phyloP scores from a whole-genome alignment of 495 filamentous ascomycete genomes.

The Xylaria flabelliformis region DNA sequence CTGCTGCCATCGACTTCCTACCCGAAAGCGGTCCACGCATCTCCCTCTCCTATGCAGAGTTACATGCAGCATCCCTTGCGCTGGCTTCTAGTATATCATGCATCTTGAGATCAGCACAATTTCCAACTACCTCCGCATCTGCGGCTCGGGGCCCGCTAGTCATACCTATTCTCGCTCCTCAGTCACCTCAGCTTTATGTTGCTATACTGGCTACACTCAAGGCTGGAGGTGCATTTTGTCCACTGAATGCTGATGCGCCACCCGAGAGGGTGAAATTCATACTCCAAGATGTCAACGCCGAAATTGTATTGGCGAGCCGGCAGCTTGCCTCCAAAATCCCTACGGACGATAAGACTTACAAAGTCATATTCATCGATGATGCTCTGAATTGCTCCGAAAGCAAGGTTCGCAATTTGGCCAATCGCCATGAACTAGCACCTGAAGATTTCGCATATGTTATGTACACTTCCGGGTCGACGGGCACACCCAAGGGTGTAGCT shows the following conservation, averaged over 20 bases:
- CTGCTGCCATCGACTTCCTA: constrained; percentile 67
- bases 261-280: constrained; percentile 76
- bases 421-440: constrained; percentile 29
- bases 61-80: constrained; percentile 62
- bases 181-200: constrained; percentile 74
- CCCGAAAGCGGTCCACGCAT: constrained; percentile 49
- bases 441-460: constrained; percentile 80
- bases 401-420: background rate
- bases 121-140: background rate
- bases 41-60: constrained; percentile 60
- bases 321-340: constrained; percentile 45
- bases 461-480: constrained; percentile 90
- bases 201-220: constrained; percentile 75
- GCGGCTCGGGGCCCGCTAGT: constrained; percentile 47
- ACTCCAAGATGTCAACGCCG: constrained; percentile 67
- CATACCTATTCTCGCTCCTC: constrained; percentile 75
- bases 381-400: background rate
- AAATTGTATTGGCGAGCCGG: constrained; percentile 58
- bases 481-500: constrained; percentile 84
- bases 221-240: constrained; percentile 80
- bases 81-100: constrained; percentile 58
- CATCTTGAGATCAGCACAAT: constrained; percentile 32
- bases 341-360: constrained; percentile 19
- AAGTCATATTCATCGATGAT: constrained; percentile 40
- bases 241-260: constrained; percentile 74